Evolutionary conservation across 2,329 filamentous ascomycete species (phyloP).

Genomic region (Botrytis medusae): DNA sequence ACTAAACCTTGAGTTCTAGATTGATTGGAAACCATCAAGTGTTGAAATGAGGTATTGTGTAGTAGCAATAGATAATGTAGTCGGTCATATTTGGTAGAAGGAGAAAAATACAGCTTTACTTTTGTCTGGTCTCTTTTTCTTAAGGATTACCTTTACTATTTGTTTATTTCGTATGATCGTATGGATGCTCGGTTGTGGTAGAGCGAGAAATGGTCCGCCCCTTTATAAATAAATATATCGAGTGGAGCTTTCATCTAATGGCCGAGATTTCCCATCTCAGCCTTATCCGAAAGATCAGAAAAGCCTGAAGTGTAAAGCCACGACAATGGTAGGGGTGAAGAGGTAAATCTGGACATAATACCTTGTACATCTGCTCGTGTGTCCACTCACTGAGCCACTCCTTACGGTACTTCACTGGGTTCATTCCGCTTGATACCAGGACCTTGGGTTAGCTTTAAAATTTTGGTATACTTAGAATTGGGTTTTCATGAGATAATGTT

Average conservation of each 20-base stretch:
- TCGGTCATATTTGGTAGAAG: neutral
- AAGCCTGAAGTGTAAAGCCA: neutral
- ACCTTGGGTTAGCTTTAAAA: too few relatives aligned
- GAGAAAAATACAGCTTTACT: neutral
- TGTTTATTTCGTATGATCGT: neutral
- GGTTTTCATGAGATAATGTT: neutral
- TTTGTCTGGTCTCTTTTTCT: neutral
- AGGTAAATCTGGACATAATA: neutral
- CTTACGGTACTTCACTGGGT: neutral
- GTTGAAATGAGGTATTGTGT: neutral
- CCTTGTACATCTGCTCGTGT: neutral
- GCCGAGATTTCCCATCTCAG: neutral
- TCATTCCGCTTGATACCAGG: neutral
- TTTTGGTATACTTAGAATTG: neutral
- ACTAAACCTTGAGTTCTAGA: neutral
- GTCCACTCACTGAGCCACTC: neutral
- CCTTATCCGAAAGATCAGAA: neutral
- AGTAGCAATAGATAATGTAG: accelerated
- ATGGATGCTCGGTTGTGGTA: neutral
- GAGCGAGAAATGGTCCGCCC: neutral
- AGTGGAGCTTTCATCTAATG: neutral
- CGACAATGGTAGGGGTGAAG: neutral
- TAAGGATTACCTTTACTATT: neutral
- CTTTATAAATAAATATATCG: neutral
- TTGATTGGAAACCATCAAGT: neutral